Conservation (phyloP, 2,329 filamentous ascomycete genomes). For the Aphanocladium album region DNA sequence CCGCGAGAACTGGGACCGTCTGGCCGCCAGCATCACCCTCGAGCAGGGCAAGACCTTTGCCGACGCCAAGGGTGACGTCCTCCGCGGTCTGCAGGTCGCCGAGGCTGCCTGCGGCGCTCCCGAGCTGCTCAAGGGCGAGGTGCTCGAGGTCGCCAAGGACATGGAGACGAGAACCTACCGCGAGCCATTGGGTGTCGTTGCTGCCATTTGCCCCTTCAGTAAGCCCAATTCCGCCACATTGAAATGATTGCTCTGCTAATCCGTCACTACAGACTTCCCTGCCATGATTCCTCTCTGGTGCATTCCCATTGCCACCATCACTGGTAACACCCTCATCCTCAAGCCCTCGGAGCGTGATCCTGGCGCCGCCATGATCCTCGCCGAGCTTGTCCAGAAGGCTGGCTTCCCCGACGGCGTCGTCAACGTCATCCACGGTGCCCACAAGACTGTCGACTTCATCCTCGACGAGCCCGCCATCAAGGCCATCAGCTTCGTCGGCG, state of each 20-base stretch:
- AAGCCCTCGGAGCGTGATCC: constrained; percentile 86
- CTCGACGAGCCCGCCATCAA: constrained; percentile 81
- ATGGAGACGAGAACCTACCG: constrained; percentile 84
- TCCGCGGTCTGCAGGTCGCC: constrained; percentile 77
- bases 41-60: constrained; percentile 88
- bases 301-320: constrained; percentile 78
- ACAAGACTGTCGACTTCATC: constrained; percentile 79
- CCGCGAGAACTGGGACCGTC: constrained; percentile 76
- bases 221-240: constrained; percentile 29
- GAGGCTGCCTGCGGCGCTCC: constrained; percentile 78
- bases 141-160: constrained; percentile 80
- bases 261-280: constrained; percentile 65
- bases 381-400: constrained; percentile 72
- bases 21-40: constrained; percentile 79
- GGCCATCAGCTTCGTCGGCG: constrained; percentile 80
- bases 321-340: constrained; percentile 76
- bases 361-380: constrained; percentile 79
- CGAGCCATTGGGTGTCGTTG: constrained; percentile 75
- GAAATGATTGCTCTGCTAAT: constrained; percentile 12
- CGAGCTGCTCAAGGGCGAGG: constrained; percentile 75
- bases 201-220: constrained; percentile 86
- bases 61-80: constrained; percentile 75
- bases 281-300: constrained; percentile 93
- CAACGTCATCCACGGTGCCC: constrained; percentile 77
- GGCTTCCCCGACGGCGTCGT: constrained; percentile 78